These are phyloP conservation scores for Fusarium pseudocircinatum DNA, from an alignment of 2,329 filamentous ascomycete genomes.

Conservation along the genomic window DNA sequence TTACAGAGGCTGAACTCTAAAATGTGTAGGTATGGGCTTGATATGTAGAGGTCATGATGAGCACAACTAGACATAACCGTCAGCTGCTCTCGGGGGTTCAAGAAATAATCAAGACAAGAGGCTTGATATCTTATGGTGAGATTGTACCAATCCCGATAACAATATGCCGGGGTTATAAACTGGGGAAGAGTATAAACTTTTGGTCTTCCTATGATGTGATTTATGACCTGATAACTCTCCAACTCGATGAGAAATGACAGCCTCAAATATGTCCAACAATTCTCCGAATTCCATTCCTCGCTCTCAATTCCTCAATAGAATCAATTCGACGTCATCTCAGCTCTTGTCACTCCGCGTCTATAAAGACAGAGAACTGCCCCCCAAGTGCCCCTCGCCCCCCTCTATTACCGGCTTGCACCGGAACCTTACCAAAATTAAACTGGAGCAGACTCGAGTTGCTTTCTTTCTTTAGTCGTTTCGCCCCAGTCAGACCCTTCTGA, in stretches of 20 bases:
- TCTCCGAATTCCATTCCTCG: background rate
- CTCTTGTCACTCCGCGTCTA: constrained; percentile 1
- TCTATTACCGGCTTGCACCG: constrained; percentile 40
- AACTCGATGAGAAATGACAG: background rate
- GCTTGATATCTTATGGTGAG: background rate
- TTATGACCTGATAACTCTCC: background rate
- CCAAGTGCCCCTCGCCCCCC: constrained; percentile 13
- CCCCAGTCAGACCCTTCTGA: constrained; percentile 18
- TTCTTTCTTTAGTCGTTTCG: constrained; percentile 30
- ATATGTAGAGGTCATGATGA: constrained; percentile 27
- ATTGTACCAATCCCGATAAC: background rate
- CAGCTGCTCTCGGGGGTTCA: background rate
- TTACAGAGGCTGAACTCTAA: constrained; percentile 26
- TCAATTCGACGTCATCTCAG: constrained; percentile 34
- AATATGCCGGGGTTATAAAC: background rate
- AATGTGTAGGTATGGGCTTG: background rate
- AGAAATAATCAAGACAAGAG: background rate
- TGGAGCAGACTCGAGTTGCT: constrained; percentile 31
- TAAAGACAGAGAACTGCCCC: constrained; percentile 4
- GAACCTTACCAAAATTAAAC: constrained; percentile 37
- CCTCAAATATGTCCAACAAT: background rate
- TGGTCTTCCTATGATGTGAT: background rate
- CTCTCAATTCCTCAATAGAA: constrained; percentile 3
- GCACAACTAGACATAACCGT: background rate
- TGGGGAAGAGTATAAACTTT: background rate